phyloP scores from a whole-genome alignment of 2,329 filamentous ascomycete genomes.

The Penicillium sp. region DNA sequence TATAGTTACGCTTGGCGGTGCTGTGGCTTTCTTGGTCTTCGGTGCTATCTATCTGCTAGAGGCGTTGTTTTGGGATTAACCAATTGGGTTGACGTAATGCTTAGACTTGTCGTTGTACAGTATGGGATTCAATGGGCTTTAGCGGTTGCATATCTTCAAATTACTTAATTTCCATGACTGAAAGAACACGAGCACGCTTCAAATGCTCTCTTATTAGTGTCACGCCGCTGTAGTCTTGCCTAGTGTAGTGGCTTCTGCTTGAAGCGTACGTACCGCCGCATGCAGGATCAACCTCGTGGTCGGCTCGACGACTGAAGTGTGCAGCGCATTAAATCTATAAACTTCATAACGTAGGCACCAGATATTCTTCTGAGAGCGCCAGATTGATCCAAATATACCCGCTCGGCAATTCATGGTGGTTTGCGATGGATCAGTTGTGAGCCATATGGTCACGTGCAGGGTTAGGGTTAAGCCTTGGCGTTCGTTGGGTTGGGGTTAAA shows the following conservation, averaged over 20 bases:
- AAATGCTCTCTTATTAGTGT: neutral
- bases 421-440: neutral
- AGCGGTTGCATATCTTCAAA: neutral
- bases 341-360: neutral
- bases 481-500: neutral
- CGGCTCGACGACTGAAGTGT: neutral
- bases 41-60: conserved; percentile 91
- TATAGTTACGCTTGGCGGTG: conserved; percentile 88
- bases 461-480: conserved; percentile 1
- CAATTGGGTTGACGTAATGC: neutral
- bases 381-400: too few species aligned
- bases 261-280: too few species aligned
- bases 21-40: conserved; percentile 86
- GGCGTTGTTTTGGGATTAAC: conserved; percentile 60
- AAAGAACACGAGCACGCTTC: neutral
- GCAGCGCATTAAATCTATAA: neutral
- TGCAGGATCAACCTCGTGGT: neutral
- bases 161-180: neutral
- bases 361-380: neutral
- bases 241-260: neutral
- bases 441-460: neutral
- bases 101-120: conserved; percentile 13
- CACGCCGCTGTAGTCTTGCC: neutral
- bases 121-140: neutral
- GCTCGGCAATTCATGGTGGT: too few species aligned